These are phyloP conservation scores for Rubroshorea leprosula DNA, from an alignment of 345 rosid species.

Conservation along the genomic window DNA sequence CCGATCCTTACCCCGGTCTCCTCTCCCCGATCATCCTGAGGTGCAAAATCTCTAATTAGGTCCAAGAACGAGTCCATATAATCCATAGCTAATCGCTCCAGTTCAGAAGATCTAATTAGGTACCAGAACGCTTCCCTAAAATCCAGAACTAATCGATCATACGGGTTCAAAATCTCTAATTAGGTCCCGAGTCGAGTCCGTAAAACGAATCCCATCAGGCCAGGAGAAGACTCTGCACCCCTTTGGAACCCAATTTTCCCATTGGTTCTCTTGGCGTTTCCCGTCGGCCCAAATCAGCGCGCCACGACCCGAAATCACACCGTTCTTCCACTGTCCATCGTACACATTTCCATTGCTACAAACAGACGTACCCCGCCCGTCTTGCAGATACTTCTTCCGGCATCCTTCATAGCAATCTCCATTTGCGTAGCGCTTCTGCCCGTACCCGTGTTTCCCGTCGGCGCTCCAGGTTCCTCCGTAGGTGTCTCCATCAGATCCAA, in stretches of 20 bases:
- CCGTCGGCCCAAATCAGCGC: conserved; percentile 74
- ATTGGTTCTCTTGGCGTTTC: conserved; percentile 76
- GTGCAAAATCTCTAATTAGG: conserved; percentile 44
- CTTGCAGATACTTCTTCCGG: conserved; percentile 85
- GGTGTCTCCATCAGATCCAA: conserved; percentile 87
- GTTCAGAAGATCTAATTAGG: too few species aligned
- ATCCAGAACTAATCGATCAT: too few species aligned
- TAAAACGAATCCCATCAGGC: conserved; percentile 63
- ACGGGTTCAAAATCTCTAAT: too few species aligned
- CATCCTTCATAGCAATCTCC: conserved; percentile 86
- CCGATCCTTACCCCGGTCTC: conserved; percentile 22
- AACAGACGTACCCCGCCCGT: conserved; percentile 78
- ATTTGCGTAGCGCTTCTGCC: conserved; percentile 75
- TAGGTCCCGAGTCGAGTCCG: conserved; percentile 84
- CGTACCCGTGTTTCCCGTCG: conserved; percentile 78
- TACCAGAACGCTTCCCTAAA: too few species aligned
- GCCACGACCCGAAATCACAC: conserved; percentile 87
- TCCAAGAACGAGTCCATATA: too few species aligned
- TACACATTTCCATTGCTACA: conserved; percentile 92
- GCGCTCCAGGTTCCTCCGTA: conserved; percentile 78
- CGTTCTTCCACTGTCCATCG: conserved; percentile 80
- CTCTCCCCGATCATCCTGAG: conserved; percentile 29
- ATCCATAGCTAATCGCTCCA: too few species aligned
- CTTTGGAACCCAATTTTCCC: conserved; percentile 85
- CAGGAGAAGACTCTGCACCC: conserved; percentile 71